These are phyloP conservation scores for Saccharum spontaneum DNA, from an alignment of 176 grass and related monocot species.

Conservation along the genomic window DNA sequence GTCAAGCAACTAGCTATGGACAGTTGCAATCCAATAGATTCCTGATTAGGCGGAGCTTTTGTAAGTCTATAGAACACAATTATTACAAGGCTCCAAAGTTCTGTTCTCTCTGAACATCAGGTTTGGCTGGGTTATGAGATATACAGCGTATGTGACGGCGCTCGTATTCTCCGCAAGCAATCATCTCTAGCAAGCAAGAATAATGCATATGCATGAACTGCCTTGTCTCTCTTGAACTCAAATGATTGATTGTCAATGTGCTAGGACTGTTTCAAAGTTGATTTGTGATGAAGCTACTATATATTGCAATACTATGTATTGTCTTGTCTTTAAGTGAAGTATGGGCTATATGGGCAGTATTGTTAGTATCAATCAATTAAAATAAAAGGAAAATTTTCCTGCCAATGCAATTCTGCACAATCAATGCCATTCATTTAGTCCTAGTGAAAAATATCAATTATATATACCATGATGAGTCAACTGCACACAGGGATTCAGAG, in stretches of 20 bases:
- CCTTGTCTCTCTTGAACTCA: neutral
- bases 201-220: neutral
- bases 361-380: neutral
- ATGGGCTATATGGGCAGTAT: neutral
- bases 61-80: neutral
- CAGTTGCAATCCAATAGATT: slow-evolving; percentile 30
- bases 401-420: neutral
- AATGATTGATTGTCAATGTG: neutral
- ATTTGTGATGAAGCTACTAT: neutral
- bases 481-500: neutral
- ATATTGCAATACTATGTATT: neutral
- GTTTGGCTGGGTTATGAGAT: slow-evolving; percentile 1
- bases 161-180: neutral
- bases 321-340: neutral
- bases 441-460: neutral
- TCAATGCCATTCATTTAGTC: neutral
- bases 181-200: neutral
- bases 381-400: neutral
- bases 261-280: neutral
- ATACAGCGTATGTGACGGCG: neutral
- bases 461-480: neutral
- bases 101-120: slow-evolving; percentile 6
- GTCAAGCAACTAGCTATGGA: slow-evolving; percentile 42
- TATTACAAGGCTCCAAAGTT: slow-evolving; percentile 12
- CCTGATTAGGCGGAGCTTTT: slow-evolving; percentile 27